Evolutionary conservation across 768 basidiomycete species (phyloP), one percentile per base, ranked within the genome.

Genomic region (Cytidiella melzeri): DNA sequence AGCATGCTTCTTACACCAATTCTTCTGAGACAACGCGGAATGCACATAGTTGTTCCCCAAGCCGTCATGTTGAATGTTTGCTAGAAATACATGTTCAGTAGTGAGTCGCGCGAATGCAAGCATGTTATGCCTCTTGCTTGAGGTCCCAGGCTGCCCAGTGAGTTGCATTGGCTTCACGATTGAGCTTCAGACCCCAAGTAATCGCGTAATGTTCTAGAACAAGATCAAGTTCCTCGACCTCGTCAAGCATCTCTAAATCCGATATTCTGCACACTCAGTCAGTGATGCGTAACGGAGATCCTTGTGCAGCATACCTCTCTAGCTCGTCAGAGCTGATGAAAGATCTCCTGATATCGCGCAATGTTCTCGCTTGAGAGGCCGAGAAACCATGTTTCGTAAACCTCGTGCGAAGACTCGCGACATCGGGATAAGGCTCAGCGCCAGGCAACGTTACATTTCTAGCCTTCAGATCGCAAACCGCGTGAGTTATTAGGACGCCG

Each of bases 201-300:
- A 97, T 78, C 12, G 85, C 90, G 64, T 98, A 98, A 62, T 98
- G 94, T 2, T 75, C 74, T 25, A 96, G 69, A 1, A 98, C 87
- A 4, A 99, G 76, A 50, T 93, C 87, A 18, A 99, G 74, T 66
- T 98, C 95, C 65, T 99, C 95, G 7, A 92, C 73, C 66, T 99
- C 94, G 61, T 98, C 95, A 4, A 99, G 75, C 66, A 89, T 75
- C 62, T 98, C 95, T 13, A 96, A 73, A 48, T 68, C 71, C 0
- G 87, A 76, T 59, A 94, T 84, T 58, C 92, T 92, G 57, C 1
- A 4, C n/a, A 15, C 23, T 19, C 13, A 19, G 19, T 28, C 24
- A 12, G 3, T 19, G 21, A 34, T 10, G 27, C 23, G 40, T 4
- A n/a, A 10, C 2, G 9, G 3, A 5, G n/a, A 58, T n/a, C n/a